Evolutionary conservation across 495 filamentous ascomycete genomes (phyloP).

Genomic region (Bathelium albidoporum): DNA sequence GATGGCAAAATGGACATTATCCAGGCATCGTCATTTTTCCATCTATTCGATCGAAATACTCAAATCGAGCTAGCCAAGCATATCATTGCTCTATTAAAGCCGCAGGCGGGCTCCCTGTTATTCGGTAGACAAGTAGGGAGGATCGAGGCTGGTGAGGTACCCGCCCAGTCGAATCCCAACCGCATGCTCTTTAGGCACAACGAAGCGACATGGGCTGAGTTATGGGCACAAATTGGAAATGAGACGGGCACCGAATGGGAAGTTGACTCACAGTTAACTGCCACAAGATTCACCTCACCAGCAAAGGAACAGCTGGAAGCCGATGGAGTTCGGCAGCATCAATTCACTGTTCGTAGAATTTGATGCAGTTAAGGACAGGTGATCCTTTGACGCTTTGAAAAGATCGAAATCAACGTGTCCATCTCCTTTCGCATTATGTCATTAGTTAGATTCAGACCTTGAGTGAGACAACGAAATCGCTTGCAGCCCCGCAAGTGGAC

Average conservation of each 20-base stretch:
- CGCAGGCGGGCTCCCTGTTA: slow-evolving; percentile 35
- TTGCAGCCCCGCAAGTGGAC: background rate
- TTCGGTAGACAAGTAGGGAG: slow-evolving; percentile 42
- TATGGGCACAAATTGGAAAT: slow-evolving; percentile 43
- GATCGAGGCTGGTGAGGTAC: slow-evolving; percentile 23
- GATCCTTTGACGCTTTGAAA: background rate
- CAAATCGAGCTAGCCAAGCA: slow-evolving; percentile 41
- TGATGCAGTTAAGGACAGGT: background rate
- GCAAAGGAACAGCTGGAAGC: background rate
- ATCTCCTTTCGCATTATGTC: no score
- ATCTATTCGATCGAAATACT: slow-evolving; percentile 46
- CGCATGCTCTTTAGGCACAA: slow-evolving; percentile 38
- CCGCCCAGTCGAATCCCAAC: slow-evolving; percentile 11
- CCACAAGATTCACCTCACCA: background rate
- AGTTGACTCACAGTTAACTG: slow-evolving; percentile 25
- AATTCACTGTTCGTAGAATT: background rate
- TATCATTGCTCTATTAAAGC: slow-evolving; percentile 38
- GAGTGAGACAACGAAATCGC: background rate
- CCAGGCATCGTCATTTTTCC: slow-evolving; percentile 46
- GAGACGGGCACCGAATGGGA: slow-evolving; percentile 39
- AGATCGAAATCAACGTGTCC: background rate
- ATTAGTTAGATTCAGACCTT: background rate
- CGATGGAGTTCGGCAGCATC: background rate
- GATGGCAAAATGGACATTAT: slow-evolving; percentile 45
- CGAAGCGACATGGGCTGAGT: slow-evolving; percentile 32